Percentiles rank a stretch among this genome's conserved stretches.
These are phyloP conservation scores for Elaeis oleifera DNA, from an alignment of 202 grass and related monocot genomes.

Conservation along the genomic window DNA sequence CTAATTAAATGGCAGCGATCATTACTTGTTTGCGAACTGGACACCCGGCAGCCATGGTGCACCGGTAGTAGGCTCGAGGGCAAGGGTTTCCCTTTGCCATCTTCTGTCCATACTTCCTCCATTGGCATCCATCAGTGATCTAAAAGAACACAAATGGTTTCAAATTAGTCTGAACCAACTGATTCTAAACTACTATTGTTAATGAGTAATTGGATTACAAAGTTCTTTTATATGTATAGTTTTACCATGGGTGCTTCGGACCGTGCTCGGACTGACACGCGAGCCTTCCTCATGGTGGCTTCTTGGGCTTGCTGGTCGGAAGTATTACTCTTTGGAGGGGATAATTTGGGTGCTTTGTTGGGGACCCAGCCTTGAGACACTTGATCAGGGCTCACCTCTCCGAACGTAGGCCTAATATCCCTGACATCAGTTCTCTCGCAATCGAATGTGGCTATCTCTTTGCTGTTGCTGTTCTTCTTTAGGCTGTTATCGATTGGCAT, in stretches of 20 bases:
- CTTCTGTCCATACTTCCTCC: slow-evolving; percentile 21
- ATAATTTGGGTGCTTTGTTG: slow-evolving; percentile 38
- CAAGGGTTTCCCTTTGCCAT: slow-evolving; percentile 20
- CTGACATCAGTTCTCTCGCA: background rate
- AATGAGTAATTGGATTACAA: too few relatives aligned
- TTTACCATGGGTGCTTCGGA: slow-evolving; percentile 11
- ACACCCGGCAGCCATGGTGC: slow-evolving; percentile 19
- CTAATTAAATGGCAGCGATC: background rate
- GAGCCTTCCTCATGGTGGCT: slow-evolving; percentile 22
- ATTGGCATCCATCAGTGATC: slow-evolving; percentile 10
- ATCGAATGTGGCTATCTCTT: slow-evolving; percentile 6
- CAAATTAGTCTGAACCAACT: too few relatives aligned
- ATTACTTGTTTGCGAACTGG: slow-evolving; percentile 16
- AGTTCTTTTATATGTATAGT: background rate
- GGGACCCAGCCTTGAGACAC: slow-evolving; percentile 22
- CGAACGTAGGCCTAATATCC: too few relatives aligned
- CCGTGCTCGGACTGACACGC: slow-evolving; percentile 12
- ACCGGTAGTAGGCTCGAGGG: slow-evolving; percentile 15
- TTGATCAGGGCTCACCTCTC: slow-evolving; percentile 10
- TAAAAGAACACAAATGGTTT: background rate
- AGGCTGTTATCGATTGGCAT: slow-evolving; percentile 6
- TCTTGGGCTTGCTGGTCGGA: slow-evolving; percentile 28
- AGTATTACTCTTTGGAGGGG: slow-evolving; percentile 14
- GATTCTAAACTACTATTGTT: too few relatives aligned
- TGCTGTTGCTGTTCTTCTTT: background rate